phyloP scores from a whole-genome alignment of 768 basidiomycete species.

The Udeniomyces megalosporus region DNA sequence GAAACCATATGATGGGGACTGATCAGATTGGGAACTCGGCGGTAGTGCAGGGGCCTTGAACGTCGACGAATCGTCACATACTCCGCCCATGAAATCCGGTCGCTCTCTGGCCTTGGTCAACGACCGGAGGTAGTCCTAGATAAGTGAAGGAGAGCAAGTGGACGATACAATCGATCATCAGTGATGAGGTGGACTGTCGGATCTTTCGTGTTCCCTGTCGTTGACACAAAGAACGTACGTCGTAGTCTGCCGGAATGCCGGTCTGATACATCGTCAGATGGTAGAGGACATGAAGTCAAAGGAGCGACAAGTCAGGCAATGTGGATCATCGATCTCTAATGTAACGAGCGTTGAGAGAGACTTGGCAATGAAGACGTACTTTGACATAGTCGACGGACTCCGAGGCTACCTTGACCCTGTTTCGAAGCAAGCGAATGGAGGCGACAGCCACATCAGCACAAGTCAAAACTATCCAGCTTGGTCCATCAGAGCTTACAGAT shows the following conservation, averaged over 20 bases:
- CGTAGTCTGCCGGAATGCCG: neutral
- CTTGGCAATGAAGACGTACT: neutral
- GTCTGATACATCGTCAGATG: too few relatives aligned
- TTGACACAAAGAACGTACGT: neutral
- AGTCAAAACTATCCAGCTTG: too few relatives aligned
- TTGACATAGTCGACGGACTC: conserved; percentile 4
- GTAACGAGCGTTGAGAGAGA: too few relatives aligned
- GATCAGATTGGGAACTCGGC: too few relatives aligned
- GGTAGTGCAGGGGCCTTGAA: neutral
- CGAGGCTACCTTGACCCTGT: conserved; percentile 6
- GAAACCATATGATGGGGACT: neutral
- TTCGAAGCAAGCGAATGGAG: neutral
- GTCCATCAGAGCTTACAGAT: neutral
- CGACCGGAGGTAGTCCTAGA: too few relatives aligned
- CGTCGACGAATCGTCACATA: neutral
- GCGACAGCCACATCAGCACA: neutral
- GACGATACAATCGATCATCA: too few relatives aligned
- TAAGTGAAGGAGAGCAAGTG: too few relatives aligned
- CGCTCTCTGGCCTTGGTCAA: too few relatives aligned
- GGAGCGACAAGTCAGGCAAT: neutral
- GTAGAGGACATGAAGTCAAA: too few relatives aligned
- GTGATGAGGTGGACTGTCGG: too few relatives aligned
- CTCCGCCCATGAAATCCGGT: neutral
- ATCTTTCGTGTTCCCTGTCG: too few relatives aligned
- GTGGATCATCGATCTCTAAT: neutral